Evolutionary conservation across 306 rosid species (phyloP), one percentile per base, ranked within the genome.

Genomic region (Prunus salicina): DNA sequence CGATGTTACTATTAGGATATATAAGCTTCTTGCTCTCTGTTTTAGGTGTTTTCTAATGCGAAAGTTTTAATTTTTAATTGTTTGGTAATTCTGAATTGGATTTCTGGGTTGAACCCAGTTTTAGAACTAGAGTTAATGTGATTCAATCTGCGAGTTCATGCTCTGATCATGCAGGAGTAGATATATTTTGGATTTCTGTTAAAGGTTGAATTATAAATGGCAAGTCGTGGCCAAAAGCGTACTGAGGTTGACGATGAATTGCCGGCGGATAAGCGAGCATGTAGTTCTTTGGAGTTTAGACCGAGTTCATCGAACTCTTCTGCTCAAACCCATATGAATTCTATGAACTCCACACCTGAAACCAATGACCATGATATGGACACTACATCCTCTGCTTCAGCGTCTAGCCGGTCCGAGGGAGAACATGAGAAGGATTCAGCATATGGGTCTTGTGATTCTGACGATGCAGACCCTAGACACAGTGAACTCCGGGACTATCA

Each of bases 401-500:
- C 91, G 32, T 89, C 96, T 61, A 90, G 93, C 74, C 90, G 76
- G 50, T 91, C 97, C 0, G 99, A 95, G 64, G 96, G 93, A 63
- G 97, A 95, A 41, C 91, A 76, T 5, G 97, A 92, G 76, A 90
- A 81, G 87, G 97, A 95, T 83, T 92, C 95, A 5, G 86, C 94
- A 60, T 92, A 92, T 75, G 97, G 93, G 52, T 95, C 98, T 25
- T 95, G 97, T 83, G 99, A 93, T 82, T 93, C 97, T 10, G 97
- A 91, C 82, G 98, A 96, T 76, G 89, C 87, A 68, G 97, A 88
- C 47, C 96, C 86, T 13, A 89, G 88, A 58, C 88, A 91, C 67
- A 80, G 71, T 77, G 80, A 89, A 72, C 91, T 92, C 65, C 82
- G 84, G 3, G 89, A 88, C 63, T 89, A 84, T 85, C 96, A 93